These are phyloP conservation scores for Linnemannia zychae DNA, from an alignment of 192 early-diverging fungal species.

Conservation along the genomic window DNA sequence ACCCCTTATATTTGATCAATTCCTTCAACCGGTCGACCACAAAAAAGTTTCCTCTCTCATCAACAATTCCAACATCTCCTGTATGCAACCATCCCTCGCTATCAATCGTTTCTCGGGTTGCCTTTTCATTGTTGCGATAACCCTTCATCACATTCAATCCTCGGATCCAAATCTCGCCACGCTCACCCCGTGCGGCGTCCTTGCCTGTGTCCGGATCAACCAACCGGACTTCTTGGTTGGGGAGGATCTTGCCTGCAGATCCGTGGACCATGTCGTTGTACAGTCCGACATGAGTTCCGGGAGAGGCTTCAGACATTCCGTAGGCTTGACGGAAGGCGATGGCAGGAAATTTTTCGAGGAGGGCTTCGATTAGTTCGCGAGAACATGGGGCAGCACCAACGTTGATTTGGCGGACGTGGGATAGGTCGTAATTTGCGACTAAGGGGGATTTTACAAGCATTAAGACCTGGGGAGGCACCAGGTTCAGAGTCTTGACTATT, in stretches of 20 bases:
- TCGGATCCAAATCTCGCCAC: slow-evolving; percentile 76
- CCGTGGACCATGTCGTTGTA: slow-evolving; percentile 31
- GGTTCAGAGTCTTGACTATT: slow-evolving; percentile 36
- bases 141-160: slow-evolving; percentile 84
- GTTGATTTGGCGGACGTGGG: slow-evolving; percentile 22
- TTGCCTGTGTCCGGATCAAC: slow-evolving; percentile 71
- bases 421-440: slow-evolving; percentile 54
- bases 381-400: slow-evolving; percentile 35
- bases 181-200: slow-evolving; percentile 45
- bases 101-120: slow-evolving; percentile 80
- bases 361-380: slow-evolving; percentile 26
- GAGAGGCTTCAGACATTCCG: slow-evolving; percentile 51
- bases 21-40: slow-evolving; percentile 85
- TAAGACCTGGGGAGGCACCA: slow-evolving; percentile 20
- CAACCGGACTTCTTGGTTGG: slow-evolving; percentile 78
- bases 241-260: slow-evolving; percentile 76
- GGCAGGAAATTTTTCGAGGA: neutral
- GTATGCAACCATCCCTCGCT: slow-evolving; percentile 91
- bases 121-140: slow-evolving; percentile 82
- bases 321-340: slow-evolving; percentile 37
- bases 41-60: slow-evolving; percentile 71
- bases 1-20: slow-evolving; percentile 88
- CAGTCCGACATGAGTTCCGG: slow-evolving; percentile 11
- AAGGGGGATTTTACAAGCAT: slow-evolving; percentile 35
- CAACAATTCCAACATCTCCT: slow-evolving; percentile 80